phyloP scores from a whole-genome alignment of 129 eudicot species.

The Silybum marianum region DNA sequence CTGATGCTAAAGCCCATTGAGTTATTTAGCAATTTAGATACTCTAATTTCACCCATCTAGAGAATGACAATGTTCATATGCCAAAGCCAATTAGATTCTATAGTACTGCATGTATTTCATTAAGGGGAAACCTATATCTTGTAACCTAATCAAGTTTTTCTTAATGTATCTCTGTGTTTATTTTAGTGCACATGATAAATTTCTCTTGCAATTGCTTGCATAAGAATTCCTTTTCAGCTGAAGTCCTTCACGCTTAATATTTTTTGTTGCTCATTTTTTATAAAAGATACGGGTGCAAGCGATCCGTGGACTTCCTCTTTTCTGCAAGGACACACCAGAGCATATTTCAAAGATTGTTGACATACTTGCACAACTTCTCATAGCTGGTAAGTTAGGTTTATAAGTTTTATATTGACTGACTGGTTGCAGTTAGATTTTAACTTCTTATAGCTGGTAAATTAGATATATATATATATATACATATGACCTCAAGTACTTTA shows the following conservation, averaged over 20 bases:
- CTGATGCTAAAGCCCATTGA: conserved; percentile 12
- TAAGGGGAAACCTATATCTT: too few relatives aligned
- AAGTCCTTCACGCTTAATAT: neutral
- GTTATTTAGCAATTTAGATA: conserved; percentile 11
- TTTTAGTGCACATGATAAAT: neutral
- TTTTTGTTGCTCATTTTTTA: neutral
- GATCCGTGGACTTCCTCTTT: conserved; percentile 93
- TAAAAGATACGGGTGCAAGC: conserved; percentile 43
- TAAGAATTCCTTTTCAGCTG: neutral
- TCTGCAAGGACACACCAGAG: conserved; percentile 95
- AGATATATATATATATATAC: neutral
- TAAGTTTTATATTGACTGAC: neutral
- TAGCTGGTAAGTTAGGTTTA: conserved; percentile 60
- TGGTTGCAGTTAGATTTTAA: neutral
- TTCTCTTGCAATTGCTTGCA: conserved; percentile 1
- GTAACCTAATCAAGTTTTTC: neutral
- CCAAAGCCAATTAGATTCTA: neutral
- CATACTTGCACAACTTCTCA: conserved; percentile 91
- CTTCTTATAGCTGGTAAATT: too few relatives aligned
- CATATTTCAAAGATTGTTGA: conserved; percentile 90
- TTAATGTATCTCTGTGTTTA: neutral
- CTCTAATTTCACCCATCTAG: neutral
- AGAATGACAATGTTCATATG: neutral
- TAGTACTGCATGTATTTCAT: neutral
- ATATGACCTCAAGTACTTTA: conserved; percentile 23